These are phyloP conservation scores for Camillea tinctor DNA, from an alignment of 2,329 filamentous ascomycete species.

Conservation along the genomic window DNA sequence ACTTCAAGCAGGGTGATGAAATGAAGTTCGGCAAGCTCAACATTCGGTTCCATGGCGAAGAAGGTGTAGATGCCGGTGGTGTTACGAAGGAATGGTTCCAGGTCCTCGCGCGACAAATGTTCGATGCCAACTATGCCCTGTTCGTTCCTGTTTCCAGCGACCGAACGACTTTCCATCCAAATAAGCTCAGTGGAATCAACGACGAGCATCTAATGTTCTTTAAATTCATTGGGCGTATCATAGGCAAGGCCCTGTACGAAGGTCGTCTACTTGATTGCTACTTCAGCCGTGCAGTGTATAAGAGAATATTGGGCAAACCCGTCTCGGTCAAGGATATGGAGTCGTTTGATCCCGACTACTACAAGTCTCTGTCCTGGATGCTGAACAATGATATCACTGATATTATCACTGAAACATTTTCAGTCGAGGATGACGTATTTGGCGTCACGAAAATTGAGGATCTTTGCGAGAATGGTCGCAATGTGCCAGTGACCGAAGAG, in stretches of 20 bases:
- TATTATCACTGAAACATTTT: conserved; percentile 95
- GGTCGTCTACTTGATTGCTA: conserved; percentile 95
- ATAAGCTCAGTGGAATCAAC: conserved; percentile 90
- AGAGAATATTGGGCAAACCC: conserved; percentile 89
- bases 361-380: conserved; percentile 99
- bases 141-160: conserved; percentile 97
- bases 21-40: conserved; percentile 99
- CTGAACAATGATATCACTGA: conserved; percentile 97
- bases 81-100: conserved; percentile 99
- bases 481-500: conserved; percentile 92
- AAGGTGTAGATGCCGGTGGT: conserved; percentile 95
- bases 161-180: conserved; percentile 97
- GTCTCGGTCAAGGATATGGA: conserved; percentile 99
- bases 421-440: conserved; percentile 90
- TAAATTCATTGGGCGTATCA: conserved; percentile 98
- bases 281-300: conserved; percentile 98
- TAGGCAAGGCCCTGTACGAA: conserved; percentile 97
- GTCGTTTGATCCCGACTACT: conserved; percentile 96
- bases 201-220: conserved; percentile 96
- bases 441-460: conserved; percentile 86
- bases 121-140: conserved; percentile 94
- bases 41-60: conserved; percentile 94
- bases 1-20: conserved; percentile 94
- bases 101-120: conserved; percentile 95
- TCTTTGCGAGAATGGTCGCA: conserved; percentile 80